Conservation (phyloP, 2,329 filamentous ascomycete genomes). For the Geosmithia flava region DNA sequence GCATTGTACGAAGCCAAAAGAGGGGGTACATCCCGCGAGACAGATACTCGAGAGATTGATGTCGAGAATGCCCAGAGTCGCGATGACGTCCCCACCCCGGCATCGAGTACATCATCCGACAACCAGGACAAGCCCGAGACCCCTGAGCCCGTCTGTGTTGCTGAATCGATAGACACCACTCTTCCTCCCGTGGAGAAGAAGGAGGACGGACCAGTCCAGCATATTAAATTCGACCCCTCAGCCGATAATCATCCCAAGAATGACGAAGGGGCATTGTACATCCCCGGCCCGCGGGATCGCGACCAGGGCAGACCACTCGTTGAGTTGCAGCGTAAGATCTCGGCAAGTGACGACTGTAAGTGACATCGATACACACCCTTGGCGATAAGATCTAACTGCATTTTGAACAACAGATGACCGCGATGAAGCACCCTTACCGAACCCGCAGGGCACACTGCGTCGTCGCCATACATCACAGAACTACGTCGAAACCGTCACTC, state of each 20-base stretch:
- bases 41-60: neutral
- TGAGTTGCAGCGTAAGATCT: conserved; percentile 9
- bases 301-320: conserved; percentile 15
- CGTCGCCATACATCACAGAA: conserved; percentile 9
- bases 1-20: conserved; percentile 1
- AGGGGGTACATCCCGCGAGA: neutral
- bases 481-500: conserved; percentile 16
- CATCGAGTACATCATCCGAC: neutral
- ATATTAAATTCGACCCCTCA: conserved; percentile 16
- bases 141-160: too few relatives aligned
- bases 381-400: neutral
- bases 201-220: neutral
- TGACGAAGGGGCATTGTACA: conserved; percentile 12
- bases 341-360: conserved; percentile 9
- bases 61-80: neutral
- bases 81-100: neutral
- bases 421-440: neutral
- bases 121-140: neutral
- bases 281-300: conserved; percentile 18
- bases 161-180: neutral
- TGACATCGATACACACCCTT: too few relatives aligned
- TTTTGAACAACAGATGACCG: neutral
- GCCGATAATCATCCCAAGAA: conserved; percentile 11
- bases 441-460: conserved; percentile 5
- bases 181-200: neutral